These are phyloP conservation scores for Isabelozyma rhagii DNA, from an alignment of 805 yeast species.

Conservation along the genomic window DNA sequence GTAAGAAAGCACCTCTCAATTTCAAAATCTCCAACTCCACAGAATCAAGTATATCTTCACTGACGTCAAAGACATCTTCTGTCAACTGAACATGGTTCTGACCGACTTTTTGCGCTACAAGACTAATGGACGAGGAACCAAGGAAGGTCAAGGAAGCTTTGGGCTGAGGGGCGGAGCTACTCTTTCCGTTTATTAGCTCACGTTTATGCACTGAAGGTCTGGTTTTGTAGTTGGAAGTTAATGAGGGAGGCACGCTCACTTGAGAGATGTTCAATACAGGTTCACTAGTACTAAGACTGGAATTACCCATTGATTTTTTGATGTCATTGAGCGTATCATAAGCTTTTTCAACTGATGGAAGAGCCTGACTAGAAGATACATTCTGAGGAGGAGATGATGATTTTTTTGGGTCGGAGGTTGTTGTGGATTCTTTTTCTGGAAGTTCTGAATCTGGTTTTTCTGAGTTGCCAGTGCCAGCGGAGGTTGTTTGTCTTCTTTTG, in stretches of 20 bases:
- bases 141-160: constrained; percentile 43
- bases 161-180: constrained; percentile 4
- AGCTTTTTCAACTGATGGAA: background rate
- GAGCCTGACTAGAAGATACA: background rate
- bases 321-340: background rate
- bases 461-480: background rate
- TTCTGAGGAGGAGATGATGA: background rate
- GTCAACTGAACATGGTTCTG: constrained; percentile 47
- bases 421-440: constrained; percentile 3
- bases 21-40: constrained; percentile 65
- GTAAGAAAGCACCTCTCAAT: constrained; percentile 64
- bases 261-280: constrained; percentile 42
- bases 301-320: background rate
- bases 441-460: constrained; percentile 1
- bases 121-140: constrained; percentile 51
- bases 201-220: constrained; percentile 36
- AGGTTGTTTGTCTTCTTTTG: constrained; percentile 7
- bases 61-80: constrained; percentile 35
- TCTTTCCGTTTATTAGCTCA: constrained; percentile 23
- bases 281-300: constrained; percentile 16
- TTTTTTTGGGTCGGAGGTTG: background rate
- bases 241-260: constrained; percentile 41
- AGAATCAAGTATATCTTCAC: constrained; percentile 41
- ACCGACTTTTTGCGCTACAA: constrained; percentile 44
- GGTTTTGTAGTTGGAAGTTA: constrained; percentile 37